Evolutionary conservation across 176 grass and related monocot species (phyloP), one percentile per base, ranked within the genome.

Genomic region (Bonia amplexicaulis): DNA sequence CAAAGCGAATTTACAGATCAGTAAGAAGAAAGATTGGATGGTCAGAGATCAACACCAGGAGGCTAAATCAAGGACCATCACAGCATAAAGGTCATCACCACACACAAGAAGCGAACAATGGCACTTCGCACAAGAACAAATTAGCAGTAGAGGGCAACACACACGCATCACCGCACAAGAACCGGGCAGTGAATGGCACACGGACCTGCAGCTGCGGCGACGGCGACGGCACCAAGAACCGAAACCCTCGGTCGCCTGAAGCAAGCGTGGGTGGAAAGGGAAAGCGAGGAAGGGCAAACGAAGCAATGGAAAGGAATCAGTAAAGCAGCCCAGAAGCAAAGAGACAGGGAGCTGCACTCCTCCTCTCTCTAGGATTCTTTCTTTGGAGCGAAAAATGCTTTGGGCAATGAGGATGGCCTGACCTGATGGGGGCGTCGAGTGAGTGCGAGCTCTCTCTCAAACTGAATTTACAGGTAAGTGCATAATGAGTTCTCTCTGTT

Each of bases 351-450:
- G 63, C 79, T 61, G 79, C 49, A 46, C 59, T 60, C 69, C 47
- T 57, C 31, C 31, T 82, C 74, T 65, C 35, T 16, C 65, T 42
- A 77, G 86, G 86, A 83, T 88, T 83, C 80, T 22, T 87, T 82
- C 60, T 60, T 51, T 29, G n/a, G 80, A 20, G 19, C 52, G 52
- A 8, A 20, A 54, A 20, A 20, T 53, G 69, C 73, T 68, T 49
- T 49, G 42, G 86, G 20, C 60, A 17, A 19, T 22, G 57, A 1
- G 1, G 57, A 25, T 60, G 57, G 57, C 57, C n/a, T 60, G 58
- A 60, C 9, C n/a, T 12, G 58, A 60, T 11, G 10, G 3, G 57
- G n/a, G 57, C 25, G 57, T 60, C 57, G 9, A 25, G 45, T 9
- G 5, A 11, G n/a, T 11, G n/a, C 0, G 57, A 60, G n/a, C n/a